Conservation (phyloP, 495 filamentous ascomycete species). For the Penicillium argentinense region DNA sequence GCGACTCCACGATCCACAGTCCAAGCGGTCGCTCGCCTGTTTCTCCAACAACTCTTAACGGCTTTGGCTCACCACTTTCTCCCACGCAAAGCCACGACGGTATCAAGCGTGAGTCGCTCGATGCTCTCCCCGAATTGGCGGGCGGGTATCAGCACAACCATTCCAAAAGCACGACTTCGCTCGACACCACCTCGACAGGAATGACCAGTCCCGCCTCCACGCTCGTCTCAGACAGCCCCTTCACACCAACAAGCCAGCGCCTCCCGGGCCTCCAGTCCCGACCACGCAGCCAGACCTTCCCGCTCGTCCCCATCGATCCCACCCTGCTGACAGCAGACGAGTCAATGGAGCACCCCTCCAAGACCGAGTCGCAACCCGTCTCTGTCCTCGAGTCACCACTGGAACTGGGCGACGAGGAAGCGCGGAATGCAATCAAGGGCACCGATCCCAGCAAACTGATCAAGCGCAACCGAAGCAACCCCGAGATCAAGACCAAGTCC, state of each 20-base stretch:
- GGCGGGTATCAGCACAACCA: slow-evolving; percentile 55
- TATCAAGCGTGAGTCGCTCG: slow-evolving; percentile 51
- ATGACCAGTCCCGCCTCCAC: slow-evolving; percentile 85
- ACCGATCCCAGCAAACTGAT: slow-evolving; percentile 32
- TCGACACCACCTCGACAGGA: slow-evolving; percentile 64
- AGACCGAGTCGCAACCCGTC: slow-evolving; percentile 53
- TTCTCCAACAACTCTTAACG: slow-evolving; percentile 59
- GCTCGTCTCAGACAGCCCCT: slow-evolving; percentile 74
- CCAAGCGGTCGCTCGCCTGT: slow-evolving; percentile 69
- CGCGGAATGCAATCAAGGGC: slow-evolving; percentile 17
- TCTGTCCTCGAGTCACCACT: slow-evolving; percentile 72
- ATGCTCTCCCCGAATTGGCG: slow-evolving; percentile 51
- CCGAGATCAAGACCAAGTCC: slow-evolving; percentile 43
- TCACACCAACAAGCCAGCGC: slow-evolving; percentile 65
- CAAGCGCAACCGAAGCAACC: slow-evolving; percentile 47
- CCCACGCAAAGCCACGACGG: slow-evolving; percentile 69
- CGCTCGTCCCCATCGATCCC: slow-evolving; percentile 65
- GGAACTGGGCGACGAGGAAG: slow-evolving; percentile 47
- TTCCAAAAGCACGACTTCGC: slow-evolving; percentile 57
- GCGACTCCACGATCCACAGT: slow-evolving; percentile 61
- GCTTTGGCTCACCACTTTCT: slow-evolving; percentile 63
- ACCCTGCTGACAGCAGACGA: slow-evolving; percentile 67
- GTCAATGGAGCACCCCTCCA: slow-evolving; percentile 63
- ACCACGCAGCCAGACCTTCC: slow-evolving; percentile 90
- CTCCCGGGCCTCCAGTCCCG: slow-evolving; percentile 62